Base-by-base conservation (phyloP, 2,329 filamentous ascomycete species). In the Bipolaris victoriae region DNA sequence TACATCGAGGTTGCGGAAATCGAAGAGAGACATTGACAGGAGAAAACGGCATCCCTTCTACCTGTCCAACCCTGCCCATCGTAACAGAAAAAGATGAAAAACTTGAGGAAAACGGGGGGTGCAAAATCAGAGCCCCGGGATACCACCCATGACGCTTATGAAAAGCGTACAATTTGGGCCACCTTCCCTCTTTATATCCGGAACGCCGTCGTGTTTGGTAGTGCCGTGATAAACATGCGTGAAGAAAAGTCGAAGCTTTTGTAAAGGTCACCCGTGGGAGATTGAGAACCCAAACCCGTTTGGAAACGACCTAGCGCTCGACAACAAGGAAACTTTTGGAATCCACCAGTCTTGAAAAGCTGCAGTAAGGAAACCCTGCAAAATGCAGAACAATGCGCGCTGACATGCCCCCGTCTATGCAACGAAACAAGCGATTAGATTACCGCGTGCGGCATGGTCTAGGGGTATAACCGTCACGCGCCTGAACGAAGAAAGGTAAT, bases 381-480 rank as follows among this genome's bases (percentile, higher is more conserved):
- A 75, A 71, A 76, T 76, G 73, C 74, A 71, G 41, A 65, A 69
- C 67, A 73, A 71, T 75, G 69, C 70, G 70, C 71, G 72, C 69
- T 71, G 66, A 73, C 67, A 74, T 72, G 71, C 70, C 70, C 72
- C 69, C 55, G 67, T 76, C 72, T 76, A 76, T 76, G 70, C 72
- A 76, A 76, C 73, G 71, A 69, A 70, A 68, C 67, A 70, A 71
- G 68, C 69, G 70, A 76, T 74, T 75, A 76, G 68, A 72, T 73
- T 74, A 73, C 69, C 71, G 68, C 67, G 68, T 67, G 66, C 66
- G 69, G 65, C 65, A 63, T 65, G 62, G 70, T 76, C 67, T 74
- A 74, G 70, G 66, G 67, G 69, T 74, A 71, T 70, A 58, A 68
- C 64, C 67, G 62, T 61, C 67, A 71, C 72, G 69, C 69, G 65